A percentile compares a stretch with the other conserved stretches of the same genome.
Conservation (phyloP, 192 early-diverging fungal genomes). For the Podila epigama region DNA sequence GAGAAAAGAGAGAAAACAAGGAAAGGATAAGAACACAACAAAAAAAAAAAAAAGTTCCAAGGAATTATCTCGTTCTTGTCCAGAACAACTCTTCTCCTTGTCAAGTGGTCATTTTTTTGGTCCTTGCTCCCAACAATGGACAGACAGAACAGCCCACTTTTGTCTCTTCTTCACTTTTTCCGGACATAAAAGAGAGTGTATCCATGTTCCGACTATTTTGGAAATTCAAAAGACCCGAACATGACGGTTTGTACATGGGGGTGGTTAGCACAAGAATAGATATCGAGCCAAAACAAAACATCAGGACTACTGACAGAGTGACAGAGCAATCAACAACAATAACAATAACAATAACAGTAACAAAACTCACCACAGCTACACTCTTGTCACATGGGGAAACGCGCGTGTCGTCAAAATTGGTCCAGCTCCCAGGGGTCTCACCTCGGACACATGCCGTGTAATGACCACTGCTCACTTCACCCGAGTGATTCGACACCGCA, state of each 20-base stretch:
- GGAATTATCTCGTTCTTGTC: background rate
- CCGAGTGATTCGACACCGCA: slow-evolving; percentile 84
- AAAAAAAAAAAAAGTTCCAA: background rate
- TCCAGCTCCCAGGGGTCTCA: slow-evolving; percentile 73
- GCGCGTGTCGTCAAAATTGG: slow-evolving; percentile 87
- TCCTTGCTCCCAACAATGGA: too few species aligned
- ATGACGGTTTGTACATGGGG: background rate
- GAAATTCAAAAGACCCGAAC: background rate
- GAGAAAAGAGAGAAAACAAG: slow-evolving; percentile 5
- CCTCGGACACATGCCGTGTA: slow-evolving; percentile 78
- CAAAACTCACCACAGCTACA: slow-evolving; percentile 60
- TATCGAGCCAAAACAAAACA: background rate
- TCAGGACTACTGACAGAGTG: background rate
- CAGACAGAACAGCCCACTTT: background rate
- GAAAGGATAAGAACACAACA: background rate
- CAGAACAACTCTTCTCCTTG: background rate
- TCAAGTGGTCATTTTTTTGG: too few species aligned
- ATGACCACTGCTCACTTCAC: slow-evolving; percentile 77
- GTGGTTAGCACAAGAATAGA: background rate
- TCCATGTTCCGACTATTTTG: slow-evolving; percentile 40
- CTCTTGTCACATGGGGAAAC: slow-evolving; percentile 64
- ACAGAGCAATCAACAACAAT: background rate
- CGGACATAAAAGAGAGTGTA: slow-evolving; percentile 50
- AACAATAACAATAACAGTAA: background rate
- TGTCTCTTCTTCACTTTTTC: slow-evolving; percentile 4